Conservation (phyloP, 1,139 yeast species). For the Yamadazyma siamensis region DNA sequence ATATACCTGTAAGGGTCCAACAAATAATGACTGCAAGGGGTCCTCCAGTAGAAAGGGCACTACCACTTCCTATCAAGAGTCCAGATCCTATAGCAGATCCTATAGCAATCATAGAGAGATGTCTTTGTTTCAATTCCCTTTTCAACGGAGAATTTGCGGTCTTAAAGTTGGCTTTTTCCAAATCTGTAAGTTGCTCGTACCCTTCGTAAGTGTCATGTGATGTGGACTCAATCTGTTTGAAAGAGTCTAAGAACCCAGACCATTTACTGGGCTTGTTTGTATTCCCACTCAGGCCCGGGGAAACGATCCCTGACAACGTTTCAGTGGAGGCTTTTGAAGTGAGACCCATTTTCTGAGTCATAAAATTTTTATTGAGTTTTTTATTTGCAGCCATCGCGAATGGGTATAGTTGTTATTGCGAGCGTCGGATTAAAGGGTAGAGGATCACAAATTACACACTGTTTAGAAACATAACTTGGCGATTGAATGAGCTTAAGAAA, state of each 20-base stretch:
- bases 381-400: conserved; percentile 5
- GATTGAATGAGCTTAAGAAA: too few relatives aligned
- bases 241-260: conserved; percentile 39
- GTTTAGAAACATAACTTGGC: too few relatives aligned
- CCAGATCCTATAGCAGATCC: conserved; percentile 79
- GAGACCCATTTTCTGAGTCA: too few relatives aligned
- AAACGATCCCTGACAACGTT: too few relatives aligned
- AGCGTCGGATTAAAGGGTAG: too few relatives aligned
- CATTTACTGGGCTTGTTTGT: too few relatives aligned
- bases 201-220: conserved; percentile 19
- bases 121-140: conserved; percentile 32
- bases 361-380: too few relatives aligned
- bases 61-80: conserved; percentile 29
- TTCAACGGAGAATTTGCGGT: conserved; percentile 40
- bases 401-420: too few relatives aligned
- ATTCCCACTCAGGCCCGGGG: too few relatives aligned
- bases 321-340: too few relatives aligned
- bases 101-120: conserved; percentile 65
- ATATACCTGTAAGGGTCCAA: conserved; percentile 29
- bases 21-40: conserved; percentile 65
- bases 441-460: too few relatives aligned
- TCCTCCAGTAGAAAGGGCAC: conserved; percentile 52
- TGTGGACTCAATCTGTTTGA: conserved; percentile 20
- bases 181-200: conserved; percentile 24
- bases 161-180: conserved; percentile 33